Conservation (phyloP, 2,329 filamentous ascomycete genomes). For the Fusarium nelsonii region DNA sequence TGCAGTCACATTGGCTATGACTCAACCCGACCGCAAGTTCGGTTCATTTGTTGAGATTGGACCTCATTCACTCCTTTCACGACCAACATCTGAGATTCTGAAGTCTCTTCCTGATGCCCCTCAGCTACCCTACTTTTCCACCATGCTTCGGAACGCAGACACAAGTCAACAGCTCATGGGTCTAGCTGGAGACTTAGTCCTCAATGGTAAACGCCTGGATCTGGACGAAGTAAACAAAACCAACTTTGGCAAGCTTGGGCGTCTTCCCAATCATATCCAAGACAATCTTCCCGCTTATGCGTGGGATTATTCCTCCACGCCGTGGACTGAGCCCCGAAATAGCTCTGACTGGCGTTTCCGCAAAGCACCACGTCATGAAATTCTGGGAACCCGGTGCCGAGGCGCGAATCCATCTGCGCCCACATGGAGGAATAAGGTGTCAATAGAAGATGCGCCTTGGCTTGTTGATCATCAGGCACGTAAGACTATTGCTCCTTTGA, state of each 20-base stretch:
- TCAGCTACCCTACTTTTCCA: slow-evolving; percentile 38
- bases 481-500: not conserved
- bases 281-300: slow-evolving; percentile 42
- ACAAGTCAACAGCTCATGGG: slow-evolving; percentile 39
- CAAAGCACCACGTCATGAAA: slow-evolving; percentile 42
- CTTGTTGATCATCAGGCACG: slow-evolving; percentile 45
- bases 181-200: slow-evolving; percentile 34
- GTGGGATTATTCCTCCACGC: slow-evolving; percentile 44
- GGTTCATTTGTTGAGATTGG: slow-evolving; percentile 39
- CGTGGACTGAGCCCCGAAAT: slow-evolving; percentile 42
- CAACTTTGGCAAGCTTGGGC: slow-evolving; percentile 23
- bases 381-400: slow-evolving; percentile 42
- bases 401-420: slow-evolving; percentile 45
- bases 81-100: slow-evolving; percentile 40
- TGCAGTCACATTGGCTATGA: slow-evolving; percentile 40
- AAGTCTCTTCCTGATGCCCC: slow-evolving; percentile 29
- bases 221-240: slow-evolving; percentile 36
- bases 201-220: slow-evolving; percentile 38
- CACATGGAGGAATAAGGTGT: slow-evolving; percentile 46
- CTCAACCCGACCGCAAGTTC: slow-evolving; percentile 30
- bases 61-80: slow-evolving; percentile 40
- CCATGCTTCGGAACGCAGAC: slow-evolving; percentile 43
- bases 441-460: slow-evolving; percentile 44
- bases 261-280: slow-evolving; percentile 41
- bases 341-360: slow-evolving; percentile 44